A percentile compares a stretch with the other conserved stretches of the same genome.
Evolutionary conservation across 768 basidiomycete genomes (phyloP).

Genomic region (Naganishia friedmannii): DNA sequence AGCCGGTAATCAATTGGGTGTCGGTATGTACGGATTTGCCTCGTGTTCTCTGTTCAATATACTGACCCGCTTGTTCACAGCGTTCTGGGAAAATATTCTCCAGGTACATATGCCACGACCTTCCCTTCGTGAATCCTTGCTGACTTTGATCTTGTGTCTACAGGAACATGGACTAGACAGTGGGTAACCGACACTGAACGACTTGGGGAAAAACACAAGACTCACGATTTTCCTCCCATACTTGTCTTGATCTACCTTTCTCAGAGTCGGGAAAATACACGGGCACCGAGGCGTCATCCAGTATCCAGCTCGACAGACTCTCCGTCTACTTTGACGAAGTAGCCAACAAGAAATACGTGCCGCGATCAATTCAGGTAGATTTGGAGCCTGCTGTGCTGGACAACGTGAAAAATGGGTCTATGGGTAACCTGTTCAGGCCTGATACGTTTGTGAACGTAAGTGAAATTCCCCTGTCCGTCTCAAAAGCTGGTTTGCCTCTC

Average conservation of each 20-base stretch:
- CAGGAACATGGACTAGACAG: constrained; percentile 48
- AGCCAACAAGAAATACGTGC: constrained; percentile 70
- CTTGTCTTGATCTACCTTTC: neutral
- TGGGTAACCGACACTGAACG: neutral
- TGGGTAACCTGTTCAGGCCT: constrained; percentile 77
- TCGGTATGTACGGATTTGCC: neutral
- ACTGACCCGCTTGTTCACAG: constrained; percentile 25
- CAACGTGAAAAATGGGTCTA: constrained; percentile 65
- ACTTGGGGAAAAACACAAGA: too few species aligned
- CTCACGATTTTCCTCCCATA: neutral
- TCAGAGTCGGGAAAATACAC: constrained; percentile 56
- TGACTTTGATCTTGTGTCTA: neutral
- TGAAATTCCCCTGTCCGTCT: neutral
- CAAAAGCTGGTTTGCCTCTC: neutral
- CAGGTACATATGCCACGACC: constrained; percentile 62
- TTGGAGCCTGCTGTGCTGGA: constrained; percentile 83
- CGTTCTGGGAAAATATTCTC: constrained; percentile 87
- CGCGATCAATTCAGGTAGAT: constrained; percentile 84
- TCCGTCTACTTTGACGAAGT: constrained; percentile 80
- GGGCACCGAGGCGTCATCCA: constrained; percentile 60
- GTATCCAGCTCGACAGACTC: constrained; percentile 64
- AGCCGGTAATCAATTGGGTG: constrained; percentile 46
- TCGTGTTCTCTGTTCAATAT: neutral
- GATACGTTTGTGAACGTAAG: constrained; percentile 71
- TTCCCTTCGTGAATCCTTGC: neutral